Evolutionary conservation across 2,329 filamentous ascomycete species (phyloP), one percentile per base, ranked within the genome.

Genomic region (Botrytis squamosa): DNA sequence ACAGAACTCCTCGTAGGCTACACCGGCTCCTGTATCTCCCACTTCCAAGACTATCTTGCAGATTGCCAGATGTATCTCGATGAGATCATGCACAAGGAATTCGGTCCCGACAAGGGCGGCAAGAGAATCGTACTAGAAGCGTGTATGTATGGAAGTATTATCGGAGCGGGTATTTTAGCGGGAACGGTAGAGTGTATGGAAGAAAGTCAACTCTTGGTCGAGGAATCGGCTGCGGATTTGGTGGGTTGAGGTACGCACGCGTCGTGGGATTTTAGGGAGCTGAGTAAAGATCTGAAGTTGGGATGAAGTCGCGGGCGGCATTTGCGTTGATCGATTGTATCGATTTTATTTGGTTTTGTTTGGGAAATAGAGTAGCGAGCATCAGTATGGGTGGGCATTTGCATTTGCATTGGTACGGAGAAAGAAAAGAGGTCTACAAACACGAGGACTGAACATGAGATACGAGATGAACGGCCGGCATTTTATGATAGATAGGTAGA

Each of bases 21-120:
- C 80, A 94, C 93, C 0, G 93, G 93, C 46, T 91, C 92, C 10
- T 94, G 92, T 79, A 95, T 95, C 74, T 88, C 90, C n/a, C 89
- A 93, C 78, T 94, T 94, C 78, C 92, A 93, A 66, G 87, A 92
- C 77, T 94, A 93, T 82, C 84, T 93, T 60, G 83, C 84, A 63
- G 91, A 92, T 78, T 93, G 91, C 76, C 92, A 94, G 81, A 79
- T 83, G 22, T 92, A 92, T 79, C 85, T 95, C 68, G 89, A 93
- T 78, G 80, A 82, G 36, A 83, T 89, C 18, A 77, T 89, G 70
- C 77, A 78, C 25, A 75, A 80, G 42, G 84, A 86, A 69, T 85
- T 85, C 70, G 80, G 80, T 67, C 80, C 79, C 29, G 75, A 77
- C 1, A 40, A 74, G 8, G 62, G 77, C 14, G 78, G 81, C 3